Evolutionary conservation across 2,329 filamentous ascomycete genomes (phyloP).

Genomic region (Xylaria sp.): DNA sequence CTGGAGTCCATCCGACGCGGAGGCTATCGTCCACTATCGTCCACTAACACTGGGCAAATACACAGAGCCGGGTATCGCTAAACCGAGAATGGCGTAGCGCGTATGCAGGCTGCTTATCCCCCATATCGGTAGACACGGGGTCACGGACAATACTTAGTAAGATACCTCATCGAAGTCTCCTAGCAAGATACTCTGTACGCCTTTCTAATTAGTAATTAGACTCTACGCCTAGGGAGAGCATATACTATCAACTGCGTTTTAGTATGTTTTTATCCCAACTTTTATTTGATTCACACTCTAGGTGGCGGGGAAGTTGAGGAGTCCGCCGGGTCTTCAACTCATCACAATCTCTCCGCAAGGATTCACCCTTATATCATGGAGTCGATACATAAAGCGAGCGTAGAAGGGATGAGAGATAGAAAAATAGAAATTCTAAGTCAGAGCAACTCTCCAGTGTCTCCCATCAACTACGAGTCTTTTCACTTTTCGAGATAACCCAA

Average conservation of each 20-base stretch:
- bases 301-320: neutral
- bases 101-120: constrained; percentile 46
- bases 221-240: no score
- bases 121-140: constrained; percentile 28
- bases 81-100: neutral
- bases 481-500: neutral
- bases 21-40: constrained; percentile 2
- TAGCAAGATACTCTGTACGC: no score
- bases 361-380: neutral
- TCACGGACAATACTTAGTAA: no score
- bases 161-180: neutral
- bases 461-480: neutral
- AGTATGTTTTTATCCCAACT: no score
- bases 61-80: constrained; percentile 15
- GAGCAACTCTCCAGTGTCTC: no score
- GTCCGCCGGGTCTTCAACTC: neutral
- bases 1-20: constrained; percentile 26
- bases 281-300: neutral
- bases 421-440: neutral
- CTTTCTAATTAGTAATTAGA: no score
- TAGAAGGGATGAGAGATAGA: neutral
- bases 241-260: no score
- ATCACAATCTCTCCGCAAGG: neutral
- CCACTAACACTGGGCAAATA: constrained; percentile 17
- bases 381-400: neutral